Base-by-base conservation (phyloP, 2,329 filamentous ascomycete species). In the Dothiorella sarmentorum region DNA sequence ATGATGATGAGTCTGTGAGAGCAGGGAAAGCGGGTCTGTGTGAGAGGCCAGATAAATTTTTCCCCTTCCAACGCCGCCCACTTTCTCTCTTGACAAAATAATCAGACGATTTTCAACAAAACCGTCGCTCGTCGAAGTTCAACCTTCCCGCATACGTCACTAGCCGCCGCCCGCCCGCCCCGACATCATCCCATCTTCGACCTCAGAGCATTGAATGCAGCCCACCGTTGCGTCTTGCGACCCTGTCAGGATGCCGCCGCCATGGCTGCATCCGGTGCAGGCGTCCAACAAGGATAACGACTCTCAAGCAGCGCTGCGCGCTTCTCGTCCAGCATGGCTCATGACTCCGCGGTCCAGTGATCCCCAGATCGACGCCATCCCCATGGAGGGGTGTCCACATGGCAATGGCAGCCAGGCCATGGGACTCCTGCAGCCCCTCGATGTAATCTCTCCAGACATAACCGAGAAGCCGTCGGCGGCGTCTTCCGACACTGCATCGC, bases 21-120 rank as follows among this genome's bases (percentile, higher is more conserved):
- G n/a, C 29, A 7, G 6, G n/a, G n/a, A 37, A 53, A 29, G 49
- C 49, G 49, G 49, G 49, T 53, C 49, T 53, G 45, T 51, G 45
- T 37, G 18, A 33, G 45, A 52, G 33, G 33, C 49, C 49, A 53
- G 49, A 53, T 53, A 53, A 53, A 53, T 42, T 53, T 52, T 53
- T 29, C 35, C 35, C 49, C 24, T 37, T 51, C 45, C 44, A 43
- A 38, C 37, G 3, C n/a, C n/a, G n/a, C n/a, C n/a, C n/a, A n/a
- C n/a, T n/a, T n/a, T n/a, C n/a, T n/a, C n/a, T n/a, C 35, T 29
- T 53, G 24, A 40, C 49, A 35, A 42, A 24, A 53, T 35, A 20
- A 26, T 53, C 49, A 40, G 49, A 40, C 49, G 49, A 53, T 53
- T 53, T 53, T 53, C 49, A 53, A 53, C 49, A 53, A 53, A 53